Base-by-base conservation (phyloP, 1,284 basidiomycete genomes). In the Xerocomus minutiporus region DNA sequence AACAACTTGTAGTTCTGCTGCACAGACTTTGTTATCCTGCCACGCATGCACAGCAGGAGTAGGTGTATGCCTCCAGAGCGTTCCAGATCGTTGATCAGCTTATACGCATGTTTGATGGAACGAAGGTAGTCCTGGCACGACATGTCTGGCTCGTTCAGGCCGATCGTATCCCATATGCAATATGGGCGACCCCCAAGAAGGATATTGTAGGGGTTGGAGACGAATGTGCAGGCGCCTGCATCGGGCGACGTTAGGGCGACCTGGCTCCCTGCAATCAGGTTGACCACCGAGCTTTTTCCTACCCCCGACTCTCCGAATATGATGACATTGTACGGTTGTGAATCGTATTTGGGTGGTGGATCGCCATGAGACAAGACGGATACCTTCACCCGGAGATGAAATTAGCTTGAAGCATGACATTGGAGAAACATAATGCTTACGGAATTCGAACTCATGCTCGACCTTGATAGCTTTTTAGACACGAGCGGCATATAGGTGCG, bases 1-100 rank as follows among this genome's bases (percentile, higher is more conserved):
- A 66, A 69, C 43, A 66, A 17, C 35, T 29, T 61, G 49, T 65
- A 68, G 41, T 69, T 66, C 53, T 59, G 58, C 32, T 69, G 59
- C 55, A 64, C 54, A 8, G 64, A 62, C 7, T 61, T 60, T 1
- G 61, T 66, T 52, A 76, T 66, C 55, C 73, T 67, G 9, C 64
- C 70, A 8, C 69, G 66, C 52, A 72, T 67, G 59, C 68, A 71
- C 31, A 71, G 62, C 39, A 75, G 56, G 46, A 74, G 66, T n/a
- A 74, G 64, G 49, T 62, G 65, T 31, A 75, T 50, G 4, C 73
- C 70, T 17, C 59, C 68, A 4, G 61, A 54, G 32, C 34, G 39
- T 3, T 67, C 57, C 34, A 75, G 64, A 1, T 53, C 53, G 32
- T 59, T 61, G 49, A 77, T 56, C 26, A 76, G 55, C 8, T 48